Evolutionary conservation across 805 yeast species (phyloP).

Genomic region (Candida nemodendra): DNA sequence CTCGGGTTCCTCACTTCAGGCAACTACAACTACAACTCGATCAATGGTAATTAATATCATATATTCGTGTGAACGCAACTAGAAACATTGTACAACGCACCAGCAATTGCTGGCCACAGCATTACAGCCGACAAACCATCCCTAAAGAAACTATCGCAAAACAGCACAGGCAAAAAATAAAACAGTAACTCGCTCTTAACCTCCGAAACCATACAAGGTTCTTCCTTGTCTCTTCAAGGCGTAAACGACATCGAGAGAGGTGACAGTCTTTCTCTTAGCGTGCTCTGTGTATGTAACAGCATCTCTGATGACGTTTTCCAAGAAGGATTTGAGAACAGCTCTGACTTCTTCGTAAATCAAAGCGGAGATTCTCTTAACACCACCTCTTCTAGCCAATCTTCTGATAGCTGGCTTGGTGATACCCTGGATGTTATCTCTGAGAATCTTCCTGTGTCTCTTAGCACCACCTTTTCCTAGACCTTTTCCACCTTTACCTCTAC

Average conservation of each 20-base stretch:
- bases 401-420: constrained; percentile 99
- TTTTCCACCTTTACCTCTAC: constrained; percentile 99
- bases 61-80: background rate
- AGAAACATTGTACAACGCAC: too few species aligned
- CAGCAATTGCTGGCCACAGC: too few species aligned
- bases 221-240: constrained; percentile 99
- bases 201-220: constrained; percentile 99
- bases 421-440: constrained; percentile 99
- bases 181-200: constrained; percentile 48
- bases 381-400: constrained; percentile 99
- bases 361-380: constrained; percentile 99
- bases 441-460: constrained; percentile 99
- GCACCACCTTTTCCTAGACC: constrained; percentile 99
- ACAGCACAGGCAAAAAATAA: background rate
- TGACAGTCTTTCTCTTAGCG: constrained; percentile 99
- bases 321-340: constrained; percentile 92
- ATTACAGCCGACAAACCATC: too few species aligned
- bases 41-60: background rate
- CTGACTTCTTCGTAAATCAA: constrained; percentile 98
- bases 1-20: too few species aligned
- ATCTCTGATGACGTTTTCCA: constrained; percentile 96
- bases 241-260: constrained; percentile 97
- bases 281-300: constrained; percentile 99
- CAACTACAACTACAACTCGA: too few species aligned
- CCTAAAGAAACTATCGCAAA: too few species aligned